phyloP scores from a whole-genome alignment of 2,329 filamentous ascomycete species.

The Colletotrichum ledebouriae region DNA sequence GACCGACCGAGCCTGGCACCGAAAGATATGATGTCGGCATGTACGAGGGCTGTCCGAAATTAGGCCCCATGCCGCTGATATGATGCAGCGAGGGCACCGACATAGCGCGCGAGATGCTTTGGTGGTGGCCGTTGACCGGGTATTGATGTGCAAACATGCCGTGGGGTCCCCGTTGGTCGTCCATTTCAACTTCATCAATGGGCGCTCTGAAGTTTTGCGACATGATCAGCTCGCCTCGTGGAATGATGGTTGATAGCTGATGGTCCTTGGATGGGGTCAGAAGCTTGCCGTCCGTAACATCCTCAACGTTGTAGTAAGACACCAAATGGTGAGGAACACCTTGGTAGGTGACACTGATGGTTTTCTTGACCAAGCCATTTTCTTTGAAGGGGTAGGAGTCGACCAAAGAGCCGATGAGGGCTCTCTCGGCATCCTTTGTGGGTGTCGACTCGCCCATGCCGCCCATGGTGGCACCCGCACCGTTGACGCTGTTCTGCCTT shows the following conservation, averaged over 20 bases:
- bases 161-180: slow-evolving; percentile 34
- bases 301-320: slow-evolving; percentile 87
- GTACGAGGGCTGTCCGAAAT: slow-evolving; percentile 28
- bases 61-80: slow-evolving; percentile 28
- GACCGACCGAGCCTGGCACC: slow-evolving; percentile 26
- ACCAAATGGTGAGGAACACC: slow-evolving; percentile 87
- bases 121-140: slow-evolving; percentile 40
- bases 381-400: slow-evolving; percentile 91
- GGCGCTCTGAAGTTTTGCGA: slow-evolving; percentile 77
- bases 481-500: slow-evolving; percentile 42
- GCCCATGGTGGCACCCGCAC: slow-evolving; percentile 15
- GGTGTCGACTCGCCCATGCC: slow-evolving; percentile 36
- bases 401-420: slow-evolving; percentile 73
- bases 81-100: slow-evolving; percentile 37
- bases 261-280: slow-evolving; percentile 67
- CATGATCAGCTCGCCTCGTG: slow-evolving; percentile 69
- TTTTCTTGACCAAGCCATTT: slow-evolving; percentile 90
- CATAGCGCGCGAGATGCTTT: slow-evolving; percentile 46
- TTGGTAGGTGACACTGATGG: slow-evolving; percentile 82
- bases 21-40: slow-evolving; percentile 27
- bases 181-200: slow-evolving; percentile 69
- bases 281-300: slow-evolving; percentile 76
- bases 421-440: slow-evolving; percentile 40
- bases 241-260: slow-evolving; percentile 62
- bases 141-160: slow-evolving; percentile 31